Evolutionary conservation across 148 eudicot genomes (phyloP).

Genomic region (Rhododendron ferrugineum): DNA sequence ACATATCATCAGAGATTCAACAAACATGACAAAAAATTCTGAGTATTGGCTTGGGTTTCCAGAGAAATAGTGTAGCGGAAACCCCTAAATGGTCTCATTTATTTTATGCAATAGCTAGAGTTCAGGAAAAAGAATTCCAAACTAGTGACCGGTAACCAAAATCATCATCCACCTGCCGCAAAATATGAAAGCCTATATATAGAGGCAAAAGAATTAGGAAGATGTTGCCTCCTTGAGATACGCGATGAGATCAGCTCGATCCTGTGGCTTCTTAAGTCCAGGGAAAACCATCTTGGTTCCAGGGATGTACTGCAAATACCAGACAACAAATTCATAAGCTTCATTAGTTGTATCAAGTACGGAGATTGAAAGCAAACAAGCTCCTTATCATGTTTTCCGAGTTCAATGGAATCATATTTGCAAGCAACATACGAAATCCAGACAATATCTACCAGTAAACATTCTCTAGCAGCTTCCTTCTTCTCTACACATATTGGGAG

Average conservation of each 20-base stretch:
- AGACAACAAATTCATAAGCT: neutral
- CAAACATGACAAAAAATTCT: neutral
- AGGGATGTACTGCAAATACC: conserved; percentile 64
- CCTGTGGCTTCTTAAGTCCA: conserved; percentile 80
- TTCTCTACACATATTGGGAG: neutral
- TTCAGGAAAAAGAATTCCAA: conserved; percentile 16
- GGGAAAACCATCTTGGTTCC: conserved; percentile 94
- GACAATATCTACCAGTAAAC: neutral
- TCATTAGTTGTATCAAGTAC: neutral
- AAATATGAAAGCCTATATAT: neutral
- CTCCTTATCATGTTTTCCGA: neutral
- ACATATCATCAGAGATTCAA: neutral
- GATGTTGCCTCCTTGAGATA: conserved; percentile 62
- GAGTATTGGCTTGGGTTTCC: neutral
- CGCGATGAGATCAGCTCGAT: conserved; percentile 76
- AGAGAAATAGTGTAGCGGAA: neutral
- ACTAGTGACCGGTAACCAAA: neutral
- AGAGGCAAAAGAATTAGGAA: conserved; percentile 17
- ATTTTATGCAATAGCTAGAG: neutral
- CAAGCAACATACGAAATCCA: neutral
- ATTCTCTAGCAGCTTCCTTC: neutral
- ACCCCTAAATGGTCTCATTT: neutral
- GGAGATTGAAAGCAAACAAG: neutral
- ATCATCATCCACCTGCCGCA: conserved; percentile 4
- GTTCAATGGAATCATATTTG: neutral